Percentiles rank a stretch among this genome's conserved stretches.
phyloP scores from a whole-genome alignment of 73 alveolate species.

The Blepharisma stoltei region DNA sequence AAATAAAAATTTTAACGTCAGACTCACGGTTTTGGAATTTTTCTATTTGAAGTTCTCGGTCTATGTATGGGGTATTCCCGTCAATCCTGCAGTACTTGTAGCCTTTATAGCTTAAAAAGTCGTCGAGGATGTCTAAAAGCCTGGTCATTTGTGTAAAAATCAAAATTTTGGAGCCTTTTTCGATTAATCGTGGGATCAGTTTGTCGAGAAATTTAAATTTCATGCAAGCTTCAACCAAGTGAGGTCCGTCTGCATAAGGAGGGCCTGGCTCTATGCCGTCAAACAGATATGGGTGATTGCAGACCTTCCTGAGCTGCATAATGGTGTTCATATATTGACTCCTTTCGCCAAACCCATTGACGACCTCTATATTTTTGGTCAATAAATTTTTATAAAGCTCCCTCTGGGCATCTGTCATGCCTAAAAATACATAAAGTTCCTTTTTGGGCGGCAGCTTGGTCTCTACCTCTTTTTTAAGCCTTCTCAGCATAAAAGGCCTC shows the following conservation, averaged over 20 bases:
- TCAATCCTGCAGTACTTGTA: constrained; percentile 79
- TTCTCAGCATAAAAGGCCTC: constrained; percentile 87
- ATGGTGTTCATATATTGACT: constrained; percentile 63
- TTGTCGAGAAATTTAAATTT: constrained; percentile 91
- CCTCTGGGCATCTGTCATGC: constrained; percentile 81
- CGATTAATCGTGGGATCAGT: constrained; percentile 81
- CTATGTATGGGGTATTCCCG: constrained; percentile 77
- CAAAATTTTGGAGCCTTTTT: constrained; percentile 81
- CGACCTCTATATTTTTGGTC: constrained; percentile 74
- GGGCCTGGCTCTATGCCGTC: constrained; percentile 90
- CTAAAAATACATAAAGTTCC: constrained; percentile 81
- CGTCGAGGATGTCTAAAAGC: constrained; percentile 92
- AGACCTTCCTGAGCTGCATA: constrained; percentile 93
- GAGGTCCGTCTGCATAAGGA: constrained; percentile 92
- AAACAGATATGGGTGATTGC: constrained; percentile 97
- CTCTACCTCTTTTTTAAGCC: constrained; percentile 89
- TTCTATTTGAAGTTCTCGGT: constrained; percentile 83
- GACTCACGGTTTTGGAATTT: constrained; percentile 80
- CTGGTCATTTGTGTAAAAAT: constrained; percentile 97
- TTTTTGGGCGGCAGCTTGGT: constrained; percentile 88
- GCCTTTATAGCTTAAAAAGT: constrained; percentile 75
- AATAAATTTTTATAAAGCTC: constrained; percentile 80
- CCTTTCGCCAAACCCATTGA: constrained; percentile 39
- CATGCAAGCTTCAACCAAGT: constrained; percentile 84
- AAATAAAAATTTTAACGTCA: constrained; percentile 78